Conservation (phyloP, 1,284 basidiomycete species). For the Cutaneotrichosporon cavernicola region DNA sequence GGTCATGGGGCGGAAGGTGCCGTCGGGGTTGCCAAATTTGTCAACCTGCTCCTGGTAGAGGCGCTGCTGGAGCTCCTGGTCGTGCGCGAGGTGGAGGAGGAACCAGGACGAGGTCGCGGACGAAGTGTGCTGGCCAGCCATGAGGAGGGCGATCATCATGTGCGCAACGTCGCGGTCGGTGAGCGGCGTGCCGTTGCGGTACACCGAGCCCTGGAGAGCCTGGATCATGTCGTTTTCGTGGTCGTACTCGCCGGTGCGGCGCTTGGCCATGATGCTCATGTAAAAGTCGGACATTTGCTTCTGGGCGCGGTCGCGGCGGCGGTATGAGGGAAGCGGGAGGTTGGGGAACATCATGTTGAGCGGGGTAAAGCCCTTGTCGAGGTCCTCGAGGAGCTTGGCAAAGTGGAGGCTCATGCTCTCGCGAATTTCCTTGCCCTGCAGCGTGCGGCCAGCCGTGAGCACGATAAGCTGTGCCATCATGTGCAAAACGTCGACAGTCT, state of each 20-base stretch:
- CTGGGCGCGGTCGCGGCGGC: constrained; percentile 82
- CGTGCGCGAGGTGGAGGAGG: constrained; percentile 83
- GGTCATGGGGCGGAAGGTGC: constrained; percentile 73
- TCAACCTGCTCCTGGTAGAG: constrained; percentile 87
- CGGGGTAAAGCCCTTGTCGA: constrained; percentile 90
- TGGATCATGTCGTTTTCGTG: constrained; percentile 90
- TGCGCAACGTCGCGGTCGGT: constrained; percentile 83
- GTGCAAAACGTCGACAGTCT: constrained; percentile 62
- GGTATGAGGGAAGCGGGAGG: constrained; percentile 85
- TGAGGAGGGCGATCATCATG: constrained; percentile 56
- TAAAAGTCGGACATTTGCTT: constrained; percentile 95
- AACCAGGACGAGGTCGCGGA: constrained; percentile 89
- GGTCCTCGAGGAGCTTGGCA: constrained; percentile 80
- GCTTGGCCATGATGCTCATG: constrained; percentile 77
- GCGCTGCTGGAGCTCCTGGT: constrained; percentile 72
- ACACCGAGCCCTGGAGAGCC: constrained; percentile 78
- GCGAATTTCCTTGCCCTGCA: constrained; percentile 91
- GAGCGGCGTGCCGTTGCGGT: constrained; percentile 77
- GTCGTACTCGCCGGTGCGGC: constrained; percentile 57
- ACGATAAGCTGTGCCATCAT: constrained; percentile 92
- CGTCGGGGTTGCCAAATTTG: constrained; percentile 75
- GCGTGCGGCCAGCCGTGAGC: constrained; percentile 84
- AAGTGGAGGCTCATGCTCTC: constrained; percentile 75
- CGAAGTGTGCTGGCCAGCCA: constrained; percentile 98
- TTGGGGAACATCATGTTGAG: constrained; percentile 94